These are phyloP conservation scores for Thuidium tamariscinum DNA, from an alignment of 225 moss, liverwort and hornwort genomes.

Conservation along the genomic window DNA sequence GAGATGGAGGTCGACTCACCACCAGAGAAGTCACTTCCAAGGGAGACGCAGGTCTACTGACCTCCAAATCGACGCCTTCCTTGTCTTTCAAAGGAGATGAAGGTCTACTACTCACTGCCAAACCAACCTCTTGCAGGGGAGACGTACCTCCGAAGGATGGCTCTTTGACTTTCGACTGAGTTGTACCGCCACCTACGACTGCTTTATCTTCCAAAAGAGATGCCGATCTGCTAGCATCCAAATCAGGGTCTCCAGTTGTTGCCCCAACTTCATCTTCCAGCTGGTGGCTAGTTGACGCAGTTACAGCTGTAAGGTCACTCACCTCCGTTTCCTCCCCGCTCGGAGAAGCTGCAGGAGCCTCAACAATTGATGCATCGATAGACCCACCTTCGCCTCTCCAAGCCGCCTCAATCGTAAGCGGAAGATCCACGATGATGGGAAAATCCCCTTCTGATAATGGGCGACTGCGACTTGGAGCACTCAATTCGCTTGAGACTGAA, in stretches of 20 bases:
- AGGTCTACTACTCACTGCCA: constrained; percentile 23
- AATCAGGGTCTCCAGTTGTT: background rate
- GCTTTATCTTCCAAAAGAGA: constrained; percentile 20
- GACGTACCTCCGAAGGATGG: background rate
- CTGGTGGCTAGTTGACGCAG: background rate
- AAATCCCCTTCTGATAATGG: constrained; percentile 64
- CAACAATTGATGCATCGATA: constrained; percentile 19
- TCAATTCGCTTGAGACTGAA: constrained; percentile 16
- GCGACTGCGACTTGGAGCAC: constrained; percentile 24
- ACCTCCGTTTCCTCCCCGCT: constrained; percentile 5
- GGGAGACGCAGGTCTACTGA: constrained; percentile 45
- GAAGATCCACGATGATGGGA: constrained; percentile 63
- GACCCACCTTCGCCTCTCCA: constrained; percentile 51
- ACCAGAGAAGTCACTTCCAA: constrained; percentile 9
- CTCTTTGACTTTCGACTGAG: constrained; percentile 4
- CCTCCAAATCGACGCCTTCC: constrained; percentile 3
- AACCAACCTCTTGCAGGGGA: constrained; percentile 14
- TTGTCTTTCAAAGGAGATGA: constrained; percentile 38
- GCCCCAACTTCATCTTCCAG: background rate
- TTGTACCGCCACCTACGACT: constrained; percentile 9
- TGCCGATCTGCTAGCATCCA: constrained; percentile 11
- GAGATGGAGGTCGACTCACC: constrained; percentile 47
- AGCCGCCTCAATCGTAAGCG: constrained; percentile 45
- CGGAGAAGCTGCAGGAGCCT: background rate
- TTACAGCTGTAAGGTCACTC: constrained; percentile 26